Percentiles rank a stretch among this genome's conserved stretches.
phyloP scores from a whole-genome alignment of 805 yeast species.

The Cyberlindnera nakhonratchasimensis region DNA sequence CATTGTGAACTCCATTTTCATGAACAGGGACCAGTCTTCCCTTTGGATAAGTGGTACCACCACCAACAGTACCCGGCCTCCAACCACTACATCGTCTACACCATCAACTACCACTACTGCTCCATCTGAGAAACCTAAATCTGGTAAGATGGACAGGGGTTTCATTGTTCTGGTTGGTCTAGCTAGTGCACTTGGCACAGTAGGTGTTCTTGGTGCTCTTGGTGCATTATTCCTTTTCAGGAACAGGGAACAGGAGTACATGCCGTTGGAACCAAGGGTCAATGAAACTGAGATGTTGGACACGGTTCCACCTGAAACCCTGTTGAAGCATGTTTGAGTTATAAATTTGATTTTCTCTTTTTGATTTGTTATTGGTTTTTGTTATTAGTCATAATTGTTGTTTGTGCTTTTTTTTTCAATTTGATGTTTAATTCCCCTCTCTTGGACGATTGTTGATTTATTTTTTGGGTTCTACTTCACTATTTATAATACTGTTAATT shows the following conservation, averaged over 20 bases:
- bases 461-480: not conserved
- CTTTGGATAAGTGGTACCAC: conserved; percentile 28
- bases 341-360: conserved; percentile 1
- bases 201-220: conserved; percentile 38
- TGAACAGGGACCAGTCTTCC: conserved; percentile 37
- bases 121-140: conserved; percentile 7
- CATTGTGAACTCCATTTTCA: conserved; percentile 30
- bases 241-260: conserved; percentile 38
- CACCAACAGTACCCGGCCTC: conserved; percentile 20
- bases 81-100: conserved; percentile 19
- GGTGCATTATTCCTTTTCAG: conserved; percentile 37
- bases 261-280: conserved; percentile 50
- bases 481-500: too few species aligned
- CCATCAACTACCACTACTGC: conserved; percentile 19
- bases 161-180: conserved; percentile 66
- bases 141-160: conserved; percentile 43
- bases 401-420: not conserved
- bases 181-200: conserved; percentile 59
- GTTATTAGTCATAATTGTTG: not conserved
- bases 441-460: not conserved
- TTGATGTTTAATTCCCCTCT: not conserved
- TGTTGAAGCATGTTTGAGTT: conserved; percentile 35
- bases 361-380: not conserved
- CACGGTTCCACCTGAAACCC: conserved; percentile 57
- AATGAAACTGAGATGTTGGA: conserved; percentile 59